Base-by-base conservation (phyloP, 306 rosid species). In the Castanea crenata region DNA sequence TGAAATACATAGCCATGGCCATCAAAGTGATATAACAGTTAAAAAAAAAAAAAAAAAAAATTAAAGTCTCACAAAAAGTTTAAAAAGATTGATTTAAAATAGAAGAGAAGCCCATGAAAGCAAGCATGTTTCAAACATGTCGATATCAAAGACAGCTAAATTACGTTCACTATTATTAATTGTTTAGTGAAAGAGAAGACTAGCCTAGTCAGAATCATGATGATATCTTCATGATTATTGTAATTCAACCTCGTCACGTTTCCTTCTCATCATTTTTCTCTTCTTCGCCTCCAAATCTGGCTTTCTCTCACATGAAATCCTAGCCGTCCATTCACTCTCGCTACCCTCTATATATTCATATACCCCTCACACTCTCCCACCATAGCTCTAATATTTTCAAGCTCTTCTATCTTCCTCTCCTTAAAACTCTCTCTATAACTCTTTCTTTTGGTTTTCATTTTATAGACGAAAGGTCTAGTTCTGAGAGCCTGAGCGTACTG, bases 211-310 rank as follows among this genome's bases (percentile, higher is more conserved):
- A 67, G 4, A 1, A 25, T 13, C 72, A 67, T n/a, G 15, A 67
- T 0, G 18, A 67, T 35, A 67, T 67, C 16, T 35, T 49, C 46
- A 19, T 58, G 57, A 49, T 70, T 75, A 78, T 27, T 38, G 11
- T 38, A 38, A 87, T 87, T 75, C 93, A 83, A 85, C 80, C 70
- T 69, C 20, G 12, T 79, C 91, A 89, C 91, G 86, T 54, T 74
- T 83, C 77, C 62, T 70, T 74, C 69, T 31, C 63, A 15, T 61
- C 35, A 8, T 41, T 21, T 44, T 13, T 12, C 70, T 73, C 74
- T 55, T 63, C 71, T 49, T 71, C 23, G 72, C 79, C 49, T 34
- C 54, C 46, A 78, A 76, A 54, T 20, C 38, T 35, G 32, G 21
- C 32, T 51, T 68, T 56, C 75, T 80, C 72, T 59, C 55, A 46